Evolutionary conservation across 208 protist species (phyloP), one percentile per base, ranked within the genome.

Genomic region (Crithidia sp.): DNA sequence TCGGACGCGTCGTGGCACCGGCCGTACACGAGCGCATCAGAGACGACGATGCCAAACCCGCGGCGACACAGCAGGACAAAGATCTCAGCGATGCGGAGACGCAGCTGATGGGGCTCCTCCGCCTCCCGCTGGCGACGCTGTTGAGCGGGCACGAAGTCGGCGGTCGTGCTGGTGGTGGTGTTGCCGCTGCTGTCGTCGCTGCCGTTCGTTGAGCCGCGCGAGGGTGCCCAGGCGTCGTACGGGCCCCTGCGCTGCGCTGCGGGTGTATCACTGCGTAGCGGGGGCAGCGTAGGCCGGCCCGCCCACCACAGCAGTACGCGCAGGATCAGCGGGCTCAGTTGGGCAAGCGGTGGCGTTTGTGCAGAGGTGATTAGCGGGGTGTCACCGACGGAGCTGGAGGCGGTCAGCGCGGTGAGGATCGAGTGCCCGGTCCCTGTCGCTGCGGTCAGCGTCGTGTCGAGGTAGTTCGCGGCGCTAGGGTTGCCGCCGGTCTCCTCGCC

Each of bases 291-390:
- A 14, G 67, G 74, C 2, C 47, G 74, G 7, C 61, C 44, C 4
- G 67, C 67, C 74, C 74, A 79, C 74, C 74, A 79, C 10, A 79
- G 62, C 9, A 79, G 55, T 10, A 79, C 60, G 10, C 74, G 74
- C 39, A 79, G 53, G 14, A 74, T 54, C 53, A 79, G 74, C 37
- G 74, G 74, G 14, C 67, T 79, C 17, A 79, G 67, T 39, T 74
- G 60, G 9, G 59, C 74, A 36, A 60, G 16, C 6, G 61, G 74
- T 19, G 19, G 17, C 41, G n/a, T 8, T 50, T 28, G 66, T 2
- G 73, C 16, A 28, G 40, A 43, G 13, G 37, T n/a, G 0, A 16
- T 52, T 45, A 55, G 19, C 37, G 65, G 16, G 28, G 3, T 68
- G 14, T 62, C 59, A 17, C 16, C 45, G 39, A 28, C 52, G 12